Base-by-base conservation (phyloP, 208 protist genomes). In the Endotrypanum monterogeii region DNA sequence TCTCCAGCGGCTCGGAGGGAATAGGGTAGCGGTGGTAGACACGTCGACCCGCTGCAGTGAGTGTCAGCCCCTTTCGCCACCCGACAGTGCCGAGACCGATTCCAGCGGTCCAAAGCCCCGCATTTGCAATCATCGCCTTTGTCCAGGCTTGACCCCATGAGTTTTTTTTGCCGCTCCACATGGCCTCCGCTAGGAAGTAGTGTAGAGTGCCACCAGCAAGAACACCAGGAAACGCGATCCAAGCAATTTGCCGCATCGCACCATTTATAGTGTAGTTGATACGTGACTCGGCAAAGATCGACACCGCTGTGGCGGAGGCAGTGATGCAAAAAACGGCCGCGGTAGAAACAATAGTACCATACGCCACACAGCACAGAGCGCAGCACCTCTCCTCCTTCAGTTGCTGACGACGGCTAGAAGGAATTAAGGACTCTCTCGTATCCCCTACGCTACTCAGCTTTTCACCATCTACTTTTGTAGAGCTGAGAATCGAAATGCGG, bases 61-160 rank as follows among this genome's bases (percentile, higher is more conserved):
- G 62, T 1, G 89, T 86, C 54, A 96, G 74, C 12, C 76, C 48
- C 55, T 92, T 88, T 1, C 92, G 90, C 90, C 92, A 96, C 8
- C 84, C 61, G 0, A 92, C 66, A 30, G 90, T 95, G 37, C 85
- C 80, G 0, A 66, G n/a, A 6, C 86, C 88, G 60, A 95, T 86
- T 18, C 61, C 86, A 14, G 67, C 48, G 20, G 51, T 67, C 90
- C 92, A 96, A 23, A 90, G 23, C 2, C 83, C 37, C 7, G 76
- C 82, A 76, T 96, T 96, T 14, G 89, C 79, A n/a, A 84, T 46
- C 41, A 93, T 81, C 9, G 92, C 90, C 79, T 96, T 96, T 37
- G 84, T 84, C 90, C 92, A 96, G 48, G 92, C 92, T 73, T 94
- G 85, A n/a, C 90, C 92, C 89, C 90, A 96, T 37, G 87, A 85